A percentile compares a stretch with the other conserved stretches of the same genome.
These are phyloP conservation scores for Starmera pachycereana DNA, from an alignment of 805 yeast species.

Conservation along the genomic window DNA sequence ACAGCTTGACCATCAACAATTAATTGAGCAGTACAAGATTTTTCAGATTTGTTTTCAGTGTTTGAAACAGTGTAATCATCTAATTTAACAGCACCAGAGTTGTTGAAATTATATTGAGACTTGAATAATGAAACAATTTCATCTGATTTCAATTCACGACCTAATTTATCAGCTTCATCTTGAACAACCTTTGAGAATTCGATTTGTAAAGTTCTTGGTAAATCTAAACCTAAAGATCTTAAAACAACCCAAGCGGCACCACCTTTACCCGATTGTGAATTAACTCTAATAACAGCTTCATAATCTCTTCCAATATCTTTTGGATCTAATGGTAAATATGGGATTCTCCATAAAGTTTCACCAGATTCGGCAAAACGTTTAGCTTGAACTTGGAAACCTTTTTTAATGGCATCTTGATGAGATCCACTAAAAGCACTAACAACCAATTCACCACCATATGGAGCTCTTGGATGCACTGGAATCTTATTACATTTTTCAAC, in stretches of 20 bases:
- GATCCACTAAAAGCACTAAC: constrained; percentile 73
- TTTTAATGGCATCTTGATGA: constrained; percentile 63
- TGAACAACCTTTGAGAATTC: constrained; percentile 59
- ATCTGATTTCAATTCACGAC: constrained; percentile 58
- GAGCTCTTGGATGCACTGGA: constrained; percentile 66
- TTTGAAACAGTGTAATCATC: constrained; percentile 31
- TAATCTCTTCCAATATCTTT: constrained; percentile 71
- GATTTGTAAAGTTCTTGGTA: constrained; percentile 65
- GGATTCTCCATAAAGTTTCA: constrained; percentile 52
- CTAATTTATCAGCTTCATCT: constrained; percentile 48
- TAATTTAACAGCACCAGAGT: constrained; percentile 24
- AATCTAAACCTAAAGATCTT: constrained; percentile 59
- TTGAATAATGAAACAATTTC: constrained; percentile 54
- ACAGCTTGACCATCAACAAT: constrained; percentile 22
- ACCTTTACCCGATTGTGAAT: constrained; percentile 83
- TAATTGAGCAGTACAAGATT: constrained; percentile 32
- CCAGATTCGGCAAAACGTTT: constrained; percentile 34
- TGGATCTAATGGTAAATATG: constrained; percentile 75
- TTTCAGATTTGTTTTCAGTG: constrained; percentile 27
- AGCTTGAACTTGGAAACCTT: constrained; percentile 48
- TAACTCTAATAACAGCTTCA: constrained; percentile 76
- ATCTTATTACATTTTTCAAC: constrained; percentile 73
- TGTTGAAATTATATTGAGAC: constrained; percentile 41
- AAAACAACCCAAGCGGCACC: constrained; percentile 80
- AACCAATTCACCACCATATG: constrained; percentile 71